A percentile compares a stretch with the other conserved stretches of the same genome.
These are phyloP conservation scores for Pseudonitzschia multistriata DNA, from an alignment of 108 stramenopile species.

Conservation along the genomic window DNA sequence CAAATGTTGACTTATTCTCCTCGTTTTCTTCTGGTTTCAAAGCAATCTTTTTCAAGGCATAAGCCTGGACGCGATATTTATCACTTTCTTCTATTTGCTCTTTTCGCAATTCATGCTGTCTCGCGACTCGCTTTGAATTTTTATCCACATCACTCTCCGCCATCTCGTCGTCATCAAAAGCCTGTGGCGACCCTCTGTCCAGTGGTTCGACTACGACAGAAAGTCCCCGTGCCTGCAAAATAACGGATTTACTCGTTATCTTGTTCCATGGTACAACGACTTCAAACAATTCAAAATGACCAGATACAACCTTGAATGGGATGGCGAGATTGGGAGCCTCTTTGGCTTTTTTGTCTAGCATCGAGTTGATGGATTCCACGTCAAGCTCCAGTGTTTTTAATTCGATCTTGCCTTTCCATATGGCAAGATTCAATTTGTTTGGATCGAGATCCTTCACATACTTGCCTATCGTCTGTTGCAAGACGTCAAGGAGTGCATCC, in stretches of 20 bases:
- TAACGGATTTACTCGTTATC: conserved; percentile 64
- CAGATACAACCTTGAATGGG: conserved; percentile 64
- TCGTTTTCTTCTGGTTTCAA: conserved; percentile 42
- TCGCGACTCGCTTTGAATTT: background rate
- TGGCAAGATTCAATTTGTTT: conserved; percentile 75
- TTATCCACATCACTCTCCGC: background rate
- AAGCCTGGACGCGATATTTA: conserved; percentile 49
- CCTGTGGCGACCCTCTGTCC: conserved; percentile 32
- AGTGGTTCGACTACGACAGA: conserved; percentile 56
- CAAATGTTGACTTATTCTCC: conserved; percentile 40
- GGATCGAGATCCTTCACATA: conserved; percentile 86
- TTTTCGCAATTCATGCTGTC: conserved; percentile 30
- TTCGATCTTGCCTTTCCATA: conserved; percentile 90
- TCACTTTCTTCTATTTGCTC: conserved; percentile 44
- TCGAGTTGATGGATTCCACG: conserved; percentile 75
- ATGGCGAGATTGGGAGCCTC: conserved; percentile 71
- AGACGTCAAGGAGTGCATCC: conserved; percentile 76
- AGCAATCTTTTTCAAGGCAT: conserved; percentile 43
- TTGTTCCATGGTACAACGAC: conserved; percentile 87
- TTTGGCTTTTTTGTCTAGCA: conserved; percentile 59
- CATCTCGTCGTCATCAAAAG: conserved; percentile 8
- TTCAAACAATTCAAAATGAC: conserved; percentile 61
- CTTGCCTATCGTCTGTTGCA: conserved; percentile 84
- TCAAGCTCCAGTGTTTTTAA: conserved; percentile 77
- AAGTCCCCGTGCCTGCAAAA: conserved; percentile 68